Base-by-base conservation (phyloP, 441 rosid species). In the Isatis lusitanica region DNA sequence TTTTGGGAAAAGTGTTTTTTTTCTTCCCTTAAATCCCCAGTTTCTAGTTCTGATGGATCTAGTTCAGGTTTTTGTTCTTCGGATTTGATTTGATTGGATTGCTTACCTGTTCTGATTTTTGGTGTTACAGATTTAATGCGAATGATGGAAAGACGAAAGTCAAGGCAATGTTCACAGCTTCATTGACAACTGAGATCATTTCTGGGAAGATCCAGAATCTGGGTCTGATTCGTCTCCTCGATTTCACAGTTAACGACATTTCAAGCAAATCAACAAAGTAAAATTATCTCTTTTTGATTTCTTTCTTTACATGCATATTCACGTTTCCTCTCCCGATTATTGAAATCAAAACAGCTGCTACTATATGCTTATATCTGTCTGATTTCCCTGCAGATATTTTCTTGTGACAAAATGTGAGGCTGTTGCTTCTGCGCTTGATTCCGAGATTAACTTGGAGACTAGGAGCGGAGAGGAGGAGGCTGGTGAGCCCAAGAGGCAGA, bases 201-300 rank as follows among this genome's bases (percentile, higher is more conserved):
- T 84, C 93, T 0, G 92, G 97, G 24, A 89, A 80, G 13, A 87
- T 90, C 9, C 96, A 92, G 66, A 88, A 88, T 74, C 74, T 82
- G 67, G 89, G 94, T 7, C 85, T 94, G 0, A 80, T 94, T 15
- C 88, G 86, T 2, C 86, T 94, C 74, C 70, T 87, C 2, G 90
- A 92, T 73, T 94, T 90, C 66, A 79, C 94, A 0, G 87, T 92
- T 67, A 90, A 92, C n/a, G 97, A 90, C 26, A 86, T 94, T 24
- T 87, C 97, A 18, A 84, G 81, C 79, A 92, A 90, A 82, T 74
- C 93, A 7, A 94, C 89, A 55, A 90, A 94, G 98, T 92, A 81
- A 53, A 61, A 63, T 21, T 1, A 13, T 0, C 17, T 5, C 4
- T 39, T 10, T 10, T 47, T 9, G 9, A 26, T 3, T 7, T 13